A percentile compares a stretch with the other conserved stretches of the same genome.
These are phyloP conservation scores for Rhynchospora pubera DNA, from an alignment of 176 grass and related monocot species.

Conservation along the genomic window DNA sequence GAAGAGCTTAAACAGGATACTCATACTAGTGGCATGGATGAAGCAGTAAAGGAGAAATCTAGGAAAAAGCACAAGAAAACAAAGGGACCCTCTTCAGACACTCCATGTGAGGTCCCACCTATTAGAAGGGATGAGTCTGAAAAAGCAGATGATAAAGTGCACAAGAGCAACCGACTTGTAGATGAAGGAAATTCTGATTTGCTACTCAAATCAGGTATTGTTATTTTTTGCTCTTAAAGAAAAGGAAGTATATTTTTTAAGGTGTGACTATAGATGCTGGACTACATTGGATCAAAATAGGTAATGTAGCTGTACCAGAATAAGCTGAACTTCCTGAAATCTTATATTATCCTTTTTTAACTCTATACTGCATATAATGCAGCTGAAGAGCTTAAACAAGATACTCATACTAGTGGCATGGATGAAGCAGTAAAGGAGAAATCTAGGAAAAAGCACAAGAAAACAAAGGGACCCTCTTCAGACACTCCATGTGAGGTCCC, in stretches of 20 bases:
- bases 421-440: slow-evolving; percentile 5
- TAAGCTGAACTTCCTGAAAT: not conserved
- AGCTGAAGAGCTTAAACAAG: not conserved
- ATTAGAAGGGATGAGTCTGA: slow-evolving; percentile 23
- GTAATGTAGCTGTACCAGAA: not conserved
- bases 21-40: slow-evolving; percentile 14
- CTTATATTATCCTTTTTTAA: slow-evolving; percentile 4
- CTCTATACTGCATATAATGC: slow-evolving; percentile 29
- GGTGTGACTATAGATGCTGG: not conserved
- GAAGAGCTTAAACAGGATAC: slow-evolving; percentile 2
- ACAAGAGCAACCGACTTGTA: not conserved
- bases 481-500: slow-evolving; percentile 19
- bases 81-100: slow-evolving; percentile 33
- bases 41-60: slow-evolving; percentile 15
- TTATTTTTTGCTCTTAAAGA: no score
- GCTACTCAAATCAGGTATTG: no score
- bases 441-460: slow-evolving; percentile 34
- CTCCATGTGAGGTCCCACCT: slow-evolving; percentile 17
- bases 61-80: slow-evolving; percentile 34
- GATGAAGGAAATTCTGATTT: not conserved
- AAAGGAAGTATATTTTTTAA: not conserved
- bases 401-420: slow-evolving; percentile 12
- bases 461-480: slow-evolving; percentile 34
- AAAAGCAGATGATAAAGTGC: slow-evolving; percentile 12
- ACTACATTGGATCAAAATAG: not conserved